phyloP scores from a whole-genome alignment of 176 grass and related monocot genomes.

The Juncus effusus region DNA sequence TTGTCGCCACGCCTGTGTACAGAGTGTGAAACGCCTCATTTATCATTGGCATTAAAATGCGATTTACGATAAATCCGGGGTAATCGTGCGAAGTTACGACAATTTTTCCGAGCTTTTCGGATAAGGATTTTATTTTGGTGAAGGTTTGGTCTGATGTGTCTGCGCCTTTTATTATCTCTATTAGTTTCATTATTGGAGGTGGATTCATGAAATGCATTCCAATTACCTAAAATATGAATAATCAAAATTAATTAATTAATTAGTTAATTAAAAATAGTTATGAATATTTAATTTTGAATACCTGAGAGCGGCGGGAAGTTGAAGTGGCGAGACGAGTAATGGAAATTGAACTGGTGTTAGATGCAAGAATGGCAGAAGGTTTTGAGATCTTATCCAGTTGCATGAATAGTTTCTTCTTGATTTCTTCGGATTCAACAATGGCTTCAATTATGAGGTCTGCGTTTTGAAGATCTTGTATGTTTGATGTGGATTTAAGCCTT shows the following conservation, averaged over 20 bases:
- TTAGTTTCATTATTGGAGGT: conserved; percentile 88
- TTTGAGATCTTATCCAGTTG: conserved; percentile 68
- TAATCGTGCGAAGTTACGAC: conserved; percentile 89
- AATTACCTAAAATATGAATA: conserved; percentile 51
- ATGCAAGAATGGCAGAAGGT: conserved; percentile 75
- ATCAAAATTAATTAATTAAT: not conserved
- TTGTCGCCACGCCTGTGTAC: conserved; percentile 77
- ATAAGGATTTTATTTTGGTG: conserved; percentile 58
- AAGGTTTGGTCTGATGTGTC: conserved; percentile 82
- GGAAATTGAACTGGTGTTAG: conserved; percentile 92
- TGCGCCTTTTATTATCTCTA: conserved; percentile 89
- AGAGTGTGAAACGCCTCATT: conserved; percentile 87
- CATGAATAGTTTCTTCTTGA: conserved; percentile 84
- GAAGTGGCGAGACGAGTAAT: conserved; percentile 75
- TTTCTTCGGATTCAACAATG: conserved; percentile 65
- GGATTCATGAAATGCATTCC: conserved; percentile 98
- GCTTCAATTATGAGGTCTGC: conserved; percentile 86
- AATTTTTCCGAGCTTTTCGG: conserved; percentile 77
- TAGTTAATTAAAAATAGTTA: conserved; percentile 18
- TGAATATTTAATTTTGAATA: conserved; percentile 16
- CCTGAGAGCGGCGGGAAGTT: conserved; percentile 70
- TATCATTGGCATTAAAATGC: conserved; percentile 93
- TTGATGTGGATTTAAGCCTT: conserved; percentile 59
- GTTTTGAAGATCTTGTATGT: conserved; percentile 44
- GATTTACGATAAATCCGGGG: conserved; percentile 93